phyloP scores from a whole-genome alignment of 169 alveolate genomes.

The Theileria equi region DNA sequence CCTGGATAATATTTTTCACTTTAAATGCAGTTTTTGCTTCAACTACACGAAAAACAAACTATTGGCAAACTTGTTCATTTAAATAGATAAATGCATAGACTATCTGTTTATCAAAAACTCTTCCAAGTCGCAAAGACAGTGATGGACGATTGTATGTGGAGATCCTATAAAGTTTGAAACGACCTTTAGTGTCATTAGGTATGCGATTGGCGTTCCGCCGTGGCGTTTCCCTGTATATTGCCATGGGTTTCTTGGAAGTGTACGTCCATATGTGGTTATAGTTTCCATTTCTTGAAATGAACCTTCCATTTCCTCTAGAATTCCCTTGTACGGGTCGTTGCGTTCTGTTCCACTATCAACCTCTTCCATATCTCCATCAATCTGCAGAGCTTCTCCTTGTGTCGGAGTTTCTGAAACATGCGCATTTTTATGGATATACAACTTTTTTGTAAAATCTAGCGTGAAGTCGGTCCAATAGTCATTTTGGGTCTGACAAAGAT shows the following conservation, averaged over 20 bases:
- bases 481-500: not conserved
- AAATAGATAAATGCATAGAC: too few relatives aligned
- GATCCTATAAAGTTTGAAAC: conserved; percentile 45
- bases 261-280: conserved; percentile 21
- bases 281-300: conserved; percentile 39
- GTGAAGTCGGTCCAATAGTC: not conserved
- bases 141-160: conserved; percentile 34
- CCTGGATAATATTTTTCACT: too few relatives aligned
- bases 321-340: conserved; percentile 2
- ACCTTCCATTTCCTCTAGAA: not conserved
- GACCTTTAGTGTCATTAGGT: conserved; percentile 29
- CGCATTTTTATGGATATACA: not conserved
- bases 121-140: conserved; percentile 39
- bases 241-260: conserved; percentile 34
- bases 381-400: not conserved
- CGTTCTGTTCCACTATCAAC: conserved; percentile 1
- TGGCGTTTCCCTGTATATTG: conserved; percentile 1
- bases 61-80: too few relatives aligned
- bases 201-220: conserved; percentile 41
- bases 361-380: not conserved
- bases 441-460: not conserved
- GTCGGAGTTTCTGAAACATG: not conserved
- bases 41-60: too few relatives aligned
- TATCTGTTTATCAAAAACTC: not conserved
- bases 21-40: too few relatives aligned